These are phyloP conservation scores for Prillingera fragicola DNA, from an alignment of 1,284 basidiomycete genomes.

Conservation along the genomic window DNA sequence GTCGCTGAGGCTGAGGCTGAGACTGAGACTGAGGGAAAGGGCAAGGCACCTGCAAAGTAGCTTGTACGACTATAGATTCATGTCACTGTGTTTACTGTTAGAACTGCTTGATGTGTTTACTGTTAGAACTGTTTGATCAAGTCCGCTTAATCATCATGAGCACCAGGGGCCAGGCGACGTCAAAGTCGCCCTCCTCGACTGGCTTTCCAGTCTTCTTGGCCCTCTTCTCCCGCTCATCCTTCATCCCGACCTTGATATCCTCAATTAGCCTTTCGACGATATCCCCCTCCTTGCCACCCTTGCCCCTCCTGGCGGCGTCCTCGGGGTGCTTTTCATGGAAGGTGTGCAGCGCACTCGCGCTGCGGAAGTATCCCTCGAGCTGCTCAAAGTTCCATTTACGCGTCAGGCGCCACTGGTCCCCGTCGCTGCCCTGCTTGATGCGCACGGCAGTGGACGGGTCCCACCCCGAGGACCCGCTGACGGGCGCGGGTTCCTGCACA, in stretches of 20 bases:
- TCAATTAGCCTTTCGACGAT: conserved; percentile 61
- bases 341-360: conserved; percentile 65
- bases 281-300: conserved; percentile 52
- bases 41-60: too few species aligned
- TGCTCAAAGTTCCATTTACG: conserved; percentile 61
- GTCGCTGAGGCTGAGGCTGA: not conserved
- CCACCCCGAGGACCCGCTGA: conserved; percentile 34
- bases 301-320: conserved; percentile 48
- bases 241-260: conserved; percentile 51
- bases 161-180: not conserved
- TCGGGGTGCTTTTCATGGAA: conserved; percentile 62
- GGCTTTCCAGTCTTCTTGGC: conserved; percentile 1
- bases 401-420: conserved; percentile 58
- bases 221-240: conserved; percentile 34
- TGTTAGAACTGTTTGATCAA: not conserved
- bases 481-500: conserved; percentile 3
- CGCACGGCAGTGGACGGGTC: conserved; percentile 25
- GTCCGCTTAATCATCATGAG: not conserved
- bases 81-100: not conserved
- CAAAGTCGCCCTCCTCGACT: conserved; percentile 48
- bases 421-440: conserved; percentile 17
- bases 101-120: not conserved
- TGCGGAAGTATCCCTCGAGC: conserved; percentile 64
- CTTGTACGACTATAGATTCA: conserved; percentile 10
- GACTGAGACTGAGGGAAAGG: too few species aligned